Conservation (phyloP, 106 monocot species). For the Posidonia australis region DNA sequence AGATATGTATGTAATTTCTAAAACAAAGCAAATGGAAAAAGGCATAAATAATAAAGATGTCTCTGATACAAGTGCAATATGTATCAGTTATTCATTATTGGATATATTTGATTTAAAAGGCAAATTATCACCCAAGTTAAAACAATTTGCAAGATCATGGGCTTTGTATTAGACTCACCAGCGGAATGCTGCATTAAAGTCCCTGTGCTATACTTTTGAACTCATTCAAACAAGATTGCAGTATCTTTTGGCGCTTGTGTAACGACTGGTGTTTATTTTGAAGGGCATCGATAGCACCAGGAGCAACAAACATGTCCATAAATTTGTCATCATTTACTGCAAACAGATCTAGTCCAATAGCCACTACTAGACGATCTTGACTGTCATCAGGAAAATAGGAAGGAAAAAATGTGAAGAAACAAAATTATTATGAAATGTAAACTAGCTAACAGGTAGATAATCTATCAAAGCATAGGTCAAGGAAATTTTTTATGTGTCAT, state of each 20-base stretch:
- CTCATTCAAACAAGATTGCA: constrained; percentile 85
- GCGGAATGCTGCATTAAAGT: constrained; percentile 23
- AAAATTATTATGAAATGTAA: neutral
- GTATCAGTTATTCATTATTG: no score
- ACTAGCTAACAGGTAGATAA: neutral
- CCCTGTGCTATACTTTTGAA: constrained; percentile 76
- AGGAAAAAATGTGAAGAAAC: constrained; percentile 1
- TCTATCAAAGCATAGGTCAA: neutral
- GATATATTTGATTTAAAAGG: no score
- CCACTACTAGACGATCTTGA: constrained; percentile 60
- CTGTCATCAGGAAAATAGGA: constrained; percentile 15
- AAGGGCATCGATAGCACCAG: constrained; percentile 70
- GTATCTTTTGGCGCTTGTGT: constrained; percentile 69
- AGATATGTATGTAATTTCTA: no score
- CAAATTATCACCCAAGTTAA: no score
- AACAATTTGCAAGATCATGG: no score
- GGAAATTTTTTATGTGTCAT: neutral
- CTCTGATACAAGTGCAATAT: no score
- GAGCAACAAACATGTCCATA: constrained; percentile 98
- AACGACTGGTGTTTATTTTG: constrained; percentile 61
- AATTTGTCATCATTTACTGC: constrained; percentile 86
- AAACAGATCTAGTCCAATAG: constrained; percentile 74
- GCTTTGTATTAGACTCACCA: neutral
- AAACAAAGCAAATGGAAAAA: no score
- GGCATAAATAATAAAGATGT: no score